Evolutionary conservation across 805 yeast genomes (phyloP), one percentile per base, ranked within the genome.

Genomic region (Saccharomycopsis vini): DNA sequence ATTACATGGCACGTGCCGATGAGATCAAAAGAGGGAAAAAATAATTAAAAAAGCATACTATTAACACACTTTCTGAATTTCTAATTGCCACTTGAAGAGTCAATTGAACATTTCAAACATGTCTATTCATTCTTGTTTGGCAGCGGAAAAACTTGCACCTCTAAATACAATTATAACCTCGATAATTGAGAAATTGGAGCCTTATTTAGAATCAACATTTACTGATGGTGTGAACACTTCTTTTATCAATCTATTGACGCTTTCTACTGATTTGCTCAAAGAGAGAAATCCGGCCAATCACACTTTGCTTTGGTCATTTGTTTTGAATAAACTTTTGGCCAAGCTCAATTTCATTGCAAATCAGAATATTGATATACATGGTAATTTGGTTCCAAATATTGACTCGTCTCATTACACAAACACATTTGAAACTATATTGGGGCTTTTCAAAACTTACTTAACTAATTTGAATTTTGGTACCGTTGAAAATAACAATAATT

Each of bases 281-380:
- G 37, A 35, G 18, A 18, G 26, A 16, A 28, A 26, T 10, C 48
- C 48, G 2, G 20, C 12, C 9, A 19, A 37, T 24, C 42, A 45
- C 22, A 36, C 48, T 5, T 15, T 46, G 10, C 24, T 42, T 24
- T 40, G 47, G 39, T 35, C 50, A 10, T 46, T 30, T 37, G 21
- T 33, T 9, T n/a, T 46, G 10, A 43, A 46, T 24, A 40, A 31
- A 16, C 24, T 46, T 6, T 33, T 46, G 18, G 16, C 28, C 10
- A 40, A 36, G 13, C 33, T 46, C n/a, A n/a, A 18, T 24, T 7
- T 26, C 13, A 23, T 37, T n/a, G 18, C 22, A 5, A 23, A 36
- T 26, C 35, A 13, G 24, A 20, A 31, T 9, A 22, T 29, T n/a
- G 16, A 20, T 20, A 13, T 30, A 21, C 13, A 22, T 6, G 36